Percentiles rank a stretch among this genome's conserved stretches.
Conservation (phyloP, 2,329 filamentous ascomycete species). For the Neonectria neomacrospora region DNA sequence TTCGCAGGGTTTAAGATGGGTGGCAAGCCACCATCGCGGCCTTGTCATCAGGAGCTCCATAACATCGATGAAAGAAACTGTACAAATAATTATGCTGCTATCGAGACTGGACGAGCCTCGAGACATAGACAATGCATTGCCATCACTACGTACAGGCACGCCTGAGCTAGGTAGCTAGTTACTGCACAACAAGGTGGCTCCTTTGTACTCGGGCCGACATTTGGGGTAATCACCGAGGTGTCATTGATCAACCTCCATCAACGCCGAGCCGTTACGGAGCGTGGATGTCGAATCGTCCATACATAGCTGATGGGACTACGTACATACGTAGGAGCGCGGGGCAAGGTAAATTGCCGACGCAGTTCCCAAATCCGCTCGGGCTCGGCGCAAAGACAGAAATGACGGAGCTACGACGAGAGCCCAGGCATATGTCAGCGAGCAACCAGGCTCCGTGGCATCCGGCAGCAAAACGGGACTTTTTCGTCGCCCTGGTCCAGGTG, state of each 20-base stretch:
- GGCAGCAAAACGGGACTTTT: conserved; percentile 44
- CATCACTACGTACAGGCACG: neutral
- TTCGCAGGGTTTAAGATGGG: conserved; percentile 14
- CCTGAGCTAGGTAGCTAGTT: neutral
- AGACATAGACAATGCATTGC: conserved; percentile 1
- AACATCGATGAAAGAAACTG: neutral
- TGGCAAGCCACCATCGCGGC: neutral
- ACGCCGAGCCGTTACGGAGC: conserved; percentile 7
- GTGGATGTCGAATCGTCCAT: conserved; percentile 21
- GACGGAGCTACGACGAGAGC: conserved; percentile 23
- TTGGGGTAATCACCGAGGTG: conserved; percentile 27
- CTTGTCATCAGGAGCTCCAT: neutral
- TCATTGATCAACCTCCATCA: conserved; percentile 6
- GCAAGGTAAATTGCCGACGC: conserved; percentile 37
- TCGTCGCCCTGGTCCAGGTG: conserved; percentile 43
- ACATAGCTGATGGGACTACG: conserved; percentile 21
- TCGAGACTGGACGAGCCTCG: neutral
- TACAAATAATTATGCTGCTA: neutral
- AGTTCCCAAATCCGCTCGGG: conserved; percentile 36
- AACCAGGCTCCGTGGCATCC: conserved; percentile 43
- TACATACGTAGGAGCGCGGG: conserved; percentile 33
- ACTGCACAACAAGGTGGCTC: conserved; percentile 7
- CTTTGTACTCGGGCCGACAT: conserved; percentile 1
- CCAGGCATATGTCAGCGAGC: conserved; percentile 39
- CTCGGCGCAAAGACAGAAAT: conserved; percentile 35